Evolutionary conservation across 495 filamentous ascomycete genomes (phyloP), one percentile per base, ranked within the genome.

Genomic region (Talaromyces proteolyticus): DNA sequence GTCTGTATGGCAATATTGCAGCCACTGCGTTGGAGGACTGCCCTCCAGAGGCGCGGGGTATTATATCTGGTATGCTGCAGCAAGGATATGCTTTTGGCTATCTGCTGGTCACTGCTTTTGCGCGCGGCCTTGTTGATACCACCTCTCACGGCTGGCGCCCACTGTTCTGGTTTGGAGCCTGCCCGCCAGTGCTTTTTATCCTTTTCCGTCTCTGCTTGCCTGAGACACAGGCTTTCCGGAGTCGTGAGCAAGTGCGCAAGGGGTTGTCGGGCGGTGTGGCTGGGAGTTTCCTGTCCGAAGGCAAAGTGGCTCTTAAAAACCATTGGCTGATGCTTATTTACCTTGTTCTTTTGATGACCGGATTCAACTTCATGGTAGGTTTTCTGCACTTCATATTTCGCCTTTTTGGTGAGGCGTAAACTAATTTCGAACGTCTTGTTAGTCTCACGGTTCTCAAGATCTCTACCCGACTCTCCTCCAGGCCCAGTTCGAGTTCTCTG

Each of bases 81-180:
- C 89, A 95, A 62, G 89, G 89, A 3, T 95, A 93, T 59, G 88
- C 89, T 1, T 90, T 93, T 66, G 89, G 89, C 3, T 95, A 92
- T 57, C 73, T 95, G 0, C 76, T 95, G 0, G 87, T 87, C 0
- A 80, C 88, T 0, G 87, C 84, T 8, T 92, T 93, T 60, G 78
- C 88, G 0, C 74, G 86, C 24, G 87, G 69, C 4, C 69, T 90
- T 0, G 87, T 91, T 10, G 68, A 82, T 55, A 88, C 84, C 2
- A 90, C 87, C 1, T 57, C 78, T 4, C 83, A 90, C 55, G 84
- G 79, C 39, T 90, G 87, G 86, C 71, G 85, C n/a, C 86, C 89
- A 6, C 72, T 93, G 3, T 95, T 82, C 70, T 95, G 89, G 89
- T 92, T 93, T 60, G 88, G 83, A 0, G 87, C 88, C 14, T 76